Percentiles rank a stretch among this genome's conserved stretches.
Evolutionary conservation across 352 stramenopile species (phyloP).

Genomic region (Achlya hypogyna): DNA sequence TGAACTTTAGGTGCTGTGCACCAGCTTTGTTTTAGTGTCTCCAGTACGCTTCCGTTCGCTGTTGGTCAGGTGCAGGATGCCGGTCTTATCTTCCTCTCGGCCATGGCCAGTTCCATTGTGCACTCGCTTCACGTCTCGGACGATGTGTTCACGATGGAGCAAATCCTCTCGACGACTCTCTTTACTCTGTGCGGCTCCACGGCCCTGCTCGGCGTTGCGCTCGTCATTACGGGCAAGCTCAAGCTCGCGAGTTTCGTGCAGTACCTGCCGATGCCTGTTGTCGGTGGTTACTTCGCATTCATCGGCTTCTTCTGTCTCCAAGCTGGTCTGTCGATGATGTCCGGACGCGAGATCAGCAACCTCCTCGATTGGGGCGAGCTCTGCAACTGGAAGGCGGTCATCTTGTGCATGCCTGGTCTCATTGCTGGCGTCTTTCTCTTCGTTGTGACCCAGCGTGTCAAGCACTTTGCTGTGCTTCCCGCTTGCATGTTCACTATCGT

Average conservation of each 20-base stretch:
- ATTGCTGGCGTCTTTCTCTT: constrained; percentile 78
- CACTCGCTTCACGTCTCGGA: constrained; percentile 39
- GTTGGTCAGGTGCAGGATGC: constrained; percentile 98
- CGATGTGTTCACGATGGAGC: constrained; percentile 36
- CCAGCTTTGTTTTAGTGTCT: constrained; percentile 76
- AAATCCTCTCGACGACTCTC: constrained; percentile 89
- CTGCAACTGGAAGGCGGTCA: constrained; percentile 54
- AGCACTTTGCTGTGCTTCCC: constrained; percentile 79
- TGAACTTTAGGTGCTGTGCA: constrained; percentile 44
- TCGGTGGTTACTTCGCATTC: constrained; percentile 97
- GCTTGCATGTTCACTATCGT: constrained; percentile 86
- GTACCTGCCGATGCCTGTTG: constrained; percentile 94
- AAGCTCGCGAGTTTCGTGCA: constrained; percentile 94
- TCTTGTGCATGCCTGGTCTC: constrained; percentile 83
- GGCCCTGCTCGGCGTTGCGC: constrained; percentile 82
- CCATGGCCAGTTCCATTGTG: constrained; percentile 89
- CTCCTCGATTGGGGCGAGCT: constrained; percentile 78
- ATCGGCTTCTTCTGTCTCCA: constrained; percentile 91
- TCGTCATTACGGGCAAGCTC: constrained; percentile 93
- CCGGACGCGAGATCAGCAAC: constrained; percentile 84
- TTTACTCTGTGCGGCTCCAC: constrained; percentile 90
- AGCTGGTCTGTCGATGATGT: constrained; percentile 80
- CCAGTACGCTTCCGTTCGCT: constrained; percentile 93
- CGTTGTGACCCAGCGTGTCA: constrained; percentile 63
- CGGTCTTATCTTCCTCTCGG: constrained; percentile 97